Evolutionary conservation across 768 basidiomycete species (phyloP).

Genomic region (Russula abietina): DNA sequence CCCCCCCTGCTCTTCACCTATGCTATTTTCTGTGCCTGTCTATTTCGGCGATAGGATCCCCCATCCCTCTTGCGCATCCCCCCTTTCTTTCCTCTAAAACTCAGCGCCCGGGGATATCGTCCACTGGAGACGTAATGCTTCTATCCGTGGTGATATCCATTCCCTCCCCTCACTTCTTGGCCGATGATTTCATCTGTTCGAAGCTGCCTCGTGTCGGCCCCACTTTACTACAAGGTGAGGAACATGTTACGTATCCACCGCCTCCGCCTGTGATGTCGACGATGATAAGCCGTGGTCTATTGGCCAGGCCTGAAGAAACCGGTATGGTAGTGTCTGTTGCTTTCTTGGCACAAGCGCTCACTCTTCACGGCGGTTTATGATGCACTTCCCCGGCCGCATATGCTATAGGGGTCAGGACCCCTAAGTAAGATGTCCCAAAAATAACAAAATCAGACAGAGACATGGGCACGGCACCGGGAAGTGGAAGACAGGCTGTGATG

Average conservation of each 20-base stretch:
- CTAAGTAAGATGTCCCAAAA: neutral
- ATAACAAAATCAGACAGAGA: neutral
- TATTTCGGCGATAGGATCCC: neutral
- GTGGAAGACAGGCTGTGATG: neutral
- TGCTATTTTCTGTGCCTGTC: neutral
- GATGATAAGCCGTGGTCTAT: constrained; percentile 13
- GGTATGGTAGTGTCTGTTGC: neutral
- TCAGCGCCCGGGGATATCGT: neutral
- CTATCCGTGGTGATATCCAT: neutral
- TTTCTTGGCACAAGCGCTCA: neutral
- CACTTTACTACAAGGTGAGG: neutral
- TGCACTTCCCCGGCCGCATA: neutral
- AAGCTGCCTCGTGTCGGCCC: constrained; percentile 7
- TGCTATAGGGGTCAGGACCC: neutral
- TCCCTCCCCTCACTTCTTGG: neutral
- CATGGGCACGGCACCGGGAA: too few relatives aligned
- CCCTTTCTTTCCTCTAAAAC: neutral
- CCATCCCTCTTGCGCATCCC: neutral
- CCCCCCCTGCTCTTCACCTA: neutral
- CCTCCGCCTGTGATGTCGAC: constrained; percentile 12
- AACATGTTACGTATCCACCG: neutral
- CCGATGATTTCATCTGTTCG: neutral
- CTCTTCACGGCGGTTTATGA: neutral
- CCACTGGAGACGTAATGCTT: neutral
- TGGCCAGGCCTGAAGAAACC: constrained; percentile 1